Base-by-base conservation (phyloP, 1,284 basidiomycete species). In the Tremellales sp. region DNA sequence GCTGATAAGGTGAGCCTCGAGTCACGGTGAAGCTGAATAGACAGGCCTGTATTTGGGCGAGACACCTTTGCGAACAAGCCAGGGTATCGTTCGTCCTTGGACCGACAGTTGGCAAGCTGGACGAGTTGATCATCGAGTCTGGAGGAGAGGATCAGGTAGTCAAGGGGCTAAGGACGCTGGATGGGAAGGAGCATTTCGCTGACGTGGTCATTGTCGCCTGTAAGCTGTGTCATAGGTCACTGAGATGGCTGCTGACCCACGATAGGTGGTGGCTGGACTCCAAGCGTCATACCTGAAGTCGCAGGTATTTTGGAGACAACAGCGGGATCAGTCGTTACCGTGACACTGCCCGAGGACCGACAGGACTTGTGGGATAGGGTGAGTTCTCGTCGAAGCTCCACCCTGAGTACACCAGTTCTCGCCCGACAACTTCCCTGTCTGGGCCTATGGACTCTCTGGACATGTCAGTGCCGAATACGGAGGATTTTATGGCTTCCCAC, bases 401-500 rank as follows among this genome's bases (percentile, higher is more conserved):
- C n/a, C n/a, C n/a, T n/a, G n/a, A n/a, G n/a, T 21, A 16, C 33
- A 4, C 24, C 32, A 55, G 47, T 58, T 51, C 41, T 53, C 54
- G 4, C 54, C 54, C n/a, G 53, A 60, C 26, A 41, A 53, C n/a
- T 59, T 59, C 35, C 57, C 57, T 6, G 56, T 55, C 4, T 61
- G 53, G 53, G 51, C 51, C 8, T 60, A 55, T 37, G 58, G 54
- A 2, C 29, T 54, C 14, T 45, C 56, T 3, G 56, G 58, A n/a
- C 52, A 54, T 36, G 38, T 19, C 34, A 45, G 41, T 38, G 48
- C 58, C 3, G 54, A 54, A 13, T 60, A 48, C 39, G 54, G 51
- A 26, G 58, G 56, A n/a, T 47, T 62, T 38, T 62, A 62, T 41
- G 58, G 60, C 12, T 62, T 62, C 43, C 60, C 60, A 5, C 45